Evolutionary conservation across 106 monocot genomes (phyloP), one percentile per base, ranked within the genome.

Genomic region (Triglochin maritima): DNA sequence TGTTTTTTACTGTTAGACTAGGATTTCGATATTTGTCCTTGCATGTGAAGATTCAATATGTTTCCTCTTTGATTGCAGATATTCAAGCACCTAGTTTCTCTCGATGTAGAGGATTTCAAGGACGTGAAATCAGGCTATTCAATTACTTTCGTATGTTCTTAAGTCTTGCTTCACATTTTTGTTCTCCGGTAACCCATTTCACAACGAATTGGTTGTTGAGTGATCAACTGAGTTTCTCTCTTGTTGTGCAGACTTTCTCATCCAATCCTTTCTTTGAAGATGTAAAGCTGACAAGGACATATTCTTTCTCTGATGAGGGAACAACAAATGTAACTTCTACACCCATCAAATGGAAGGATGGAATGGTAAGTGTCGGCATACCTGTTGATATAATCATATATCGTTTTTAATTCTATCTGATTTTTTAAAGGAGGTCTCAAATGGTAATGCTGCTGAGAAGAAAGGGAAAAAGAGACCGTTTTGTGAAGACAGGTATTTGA

Each of bases 41-140:
- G 13, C 7, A 9, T 63, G 42, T 7, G 11, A 52, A 52, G 52
- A 29, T 52, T 63, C 45, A 7, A 59, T 59, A 5, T 59, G 15
- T 59, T 59, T 13, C n/a, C 44, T 17, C 13, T 75, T 66, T 14
- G 69, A 4, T 54, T 69, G 9, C 9, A 94, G 94, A 75, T 94
- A 46, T 89, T 94, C 81, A 91, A 87, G 79, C 66, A 82, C 72
- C 64, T 95, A 77, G 29, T 57, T 51, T 90, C 85, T 47, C 60
- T 95, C n/a, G 90, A 95, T 41, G 95, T 95, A 45, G 90, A 95
- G 50, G 94, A 94, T 67, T 86, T 64, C 46, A 84, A 86, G 61
- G 95, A 95, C 74, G 79, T 90, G 16, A 95, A 90, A 54, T 83
- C 90, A 67, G 95, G 95, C 46, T 95, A 89, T 63, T 85, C 87